Evolutionary conservation across 2,329 filamentous ascomycete genomes (phyloP).

Genomic region (Colletotrichum cereale): DNA sequence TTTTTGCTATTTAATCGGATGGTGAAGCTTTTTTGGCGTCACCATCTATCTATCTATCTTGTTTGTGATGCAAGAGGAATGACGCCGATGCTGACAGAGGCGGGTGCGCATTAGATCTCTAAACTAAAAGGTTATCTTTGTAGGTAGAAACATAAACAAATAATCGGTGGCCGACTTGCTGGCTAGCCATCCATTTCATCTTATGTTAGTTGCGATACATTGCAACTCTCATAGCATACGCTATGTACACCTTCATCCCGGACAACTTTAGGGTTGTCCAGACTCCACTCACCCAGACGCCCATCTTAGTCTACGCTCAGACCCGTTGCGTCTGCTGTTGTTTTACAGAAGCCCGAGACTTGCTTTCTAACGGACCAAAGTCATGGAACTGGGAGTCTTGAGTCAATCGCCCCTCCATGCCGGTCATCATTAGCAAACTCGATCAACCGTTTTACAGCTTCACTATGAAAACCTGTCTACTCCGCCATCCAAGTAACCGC

Average conservation of each 20-base stretch:
- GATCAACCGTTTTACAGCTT: neutral
- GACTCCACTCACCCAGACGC: too few species aligned
- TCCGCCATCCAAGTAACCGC: neutral
- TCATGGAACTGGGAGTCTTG: neutral
- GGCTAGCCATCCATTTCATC: neutral
- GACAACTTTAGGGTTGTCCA: too few species aligned
- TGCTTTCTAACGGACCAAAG: neutral
- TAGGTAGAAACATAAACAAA: neutral
- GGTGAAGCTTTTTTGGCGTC: neutral
- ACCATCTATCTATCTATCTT: neutral
- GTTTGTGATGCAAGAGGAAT: neutral
- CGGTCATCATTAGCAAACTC: neutral
- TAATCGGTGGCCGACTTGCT: too few species aligned
- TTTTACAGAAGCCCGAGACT: neutral
- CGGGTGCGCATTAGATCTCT: too few species aligned
- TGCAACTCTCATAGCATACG: neutral
- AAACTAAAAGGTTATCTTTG: neutral
- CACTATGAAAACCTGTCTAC: neutral
- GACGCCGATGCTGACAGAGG: neutral
- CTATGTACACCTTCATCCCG: neutral
- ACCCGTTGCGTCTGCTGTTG: neutral
- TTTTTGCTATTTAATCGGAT: constrained; percentile 6
- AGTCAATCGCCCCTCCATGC: neutral
- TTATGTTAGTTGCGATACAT: neutral
- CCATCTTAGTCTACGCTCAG: neutral